phyloP scores from a whole-genome alignment of 2,329 filamentous ascomycete species.

The Chrysoporthe puriensis region DNA sequence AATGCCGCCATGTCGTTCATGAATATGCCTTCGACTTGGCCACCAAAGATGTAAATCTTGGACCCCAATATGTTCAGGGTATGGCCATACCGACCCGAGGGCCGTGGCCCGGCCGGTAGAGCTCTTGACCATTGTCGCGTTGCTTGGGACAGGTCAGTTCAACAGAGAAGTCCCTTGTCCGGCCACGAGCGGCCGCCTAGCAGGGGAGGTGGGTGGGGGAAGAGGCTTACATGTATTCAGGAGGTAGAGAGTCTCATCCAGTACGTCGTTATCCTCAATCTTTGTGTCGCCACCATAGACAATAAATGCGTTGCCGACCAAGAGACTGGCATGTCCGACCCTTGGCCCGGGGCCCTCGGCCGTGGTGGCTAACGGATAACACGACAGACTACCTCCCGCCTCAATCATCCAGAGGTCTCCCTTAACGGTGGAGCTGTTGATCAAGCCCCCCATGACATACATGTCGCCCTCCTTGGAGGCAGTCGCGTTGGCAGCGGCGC shows the following conservation, averaged over 20 bases:
- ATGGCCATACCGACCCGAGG: slow-evolving; percentile 91
- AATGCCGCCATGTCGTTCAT: slow-evolving; percentile 98
- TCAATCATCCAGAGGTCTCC: slow-evolving; percentile 98
- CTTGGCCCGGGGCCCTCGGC: slow-evolving; percentile 92
- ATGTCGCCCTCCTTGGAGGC: slow-evolving; percentile 97
- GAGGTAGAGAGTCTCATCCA: slow-evolving; percentile 95
- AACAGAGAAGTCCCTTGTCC: neutral
- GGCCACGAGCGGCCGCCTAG: too few species aligned
- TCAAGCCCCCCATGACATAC: slow-evolving; percentile 95
- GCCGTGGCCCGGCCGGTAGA: slow-evolving; percentile 81
- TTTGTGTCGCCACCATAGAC: slow-evolving; percentile 99
- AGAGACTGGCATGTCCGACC: slow-evolving; percentile 89
- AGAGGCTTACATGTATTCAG: slow-evolving; percentile 87
- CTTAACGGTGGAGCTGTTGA: slow-evolving; percentile 93
- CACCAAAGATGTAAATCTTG: slow-evolving; percentile 96
- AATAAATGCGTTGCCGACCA: slow-evolving; percentile 98
- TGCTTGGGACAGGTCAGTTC: slow-evolving; percentile 56
- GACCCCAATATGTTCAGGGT: slow-evolving; percentile 95
- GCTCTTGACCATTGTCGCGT: slow-evolving; percentile 98
- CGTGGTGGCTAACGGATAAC: slow-evolving; percentile 88
- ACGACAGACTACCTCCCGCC: slow-evolving; percentile 82
- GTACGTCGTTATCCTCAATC: slow-evolving; percentile 84
- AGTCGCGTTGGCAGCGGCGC: slow-evolving; percentile 89
- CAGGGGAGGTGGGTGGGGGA: too few species aligned
- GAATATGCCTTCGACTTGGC: slow-evolving; percentile 95